Conservation (phyloP, 495 filamentous ascomycete species). For the Trichoderma reesei region DNA sequence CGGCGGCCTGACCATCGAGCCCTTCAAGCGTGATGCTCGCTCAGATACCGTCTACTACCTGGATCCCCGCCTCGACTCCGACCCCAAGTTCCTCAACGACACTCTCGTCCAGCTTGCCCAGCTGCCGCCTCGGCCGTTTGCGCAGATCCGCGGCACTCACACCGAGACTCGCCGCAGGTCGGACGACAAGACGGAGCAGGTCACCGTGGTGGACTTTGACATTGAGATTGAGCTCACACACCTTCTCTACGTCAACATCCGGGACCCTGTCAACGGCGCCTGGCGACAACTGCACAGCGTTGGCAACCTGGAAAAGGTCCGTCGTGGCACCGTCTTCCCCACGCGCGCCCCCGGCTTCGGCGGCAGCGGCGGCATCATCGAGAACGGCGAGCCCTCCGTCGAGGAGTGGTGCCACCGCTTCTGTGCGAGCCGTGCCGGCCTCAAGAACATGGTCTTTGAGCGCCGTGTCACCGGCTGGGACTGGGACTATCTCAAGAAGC, state of each 20-base stretch:
- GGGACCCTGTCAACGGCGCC: slow-evolving; percentile 16
- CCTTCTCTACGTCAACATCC: slow-evolving; percentile 34
- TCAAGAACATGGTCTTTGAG: slow-evolving; percentile 43
- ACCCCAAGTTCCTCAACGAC: slow-evolving; percentile 31
- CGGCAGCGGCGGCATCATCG: slow-evolving; percentile 16
- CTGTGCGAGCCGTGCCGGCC: slow-evolving; percentile 34
- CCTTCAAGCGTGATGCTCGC: slow-evolving; percentile 18
- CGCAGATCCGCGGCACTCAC: slow-evolving; percentile 43
- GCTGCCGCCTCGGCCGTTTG: slow-evolving; percentile 35
- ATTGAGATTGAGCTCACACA: slow-evolving; percentile 41
- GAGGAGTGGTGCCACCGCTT: slow-evolving; percentile 49
- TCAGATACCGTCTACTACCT: slow-evolving; percentile 28
- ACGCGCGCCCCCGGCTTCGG: slow-evolving; percentile 29
- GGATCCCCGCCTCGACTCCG: slow-evolving; percentile 26
- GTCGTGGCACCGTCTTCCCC: slow-evolving; percentile 31
- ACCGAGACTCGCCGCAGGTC: slow-evolving; percentile 30
- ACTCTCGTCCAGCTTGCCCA: slow-evolving; percentile 32
- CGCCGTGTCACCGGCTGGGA: slow-evolving; percentile 45
- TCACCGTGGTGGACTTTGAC: slow-evolving; percentile 41
- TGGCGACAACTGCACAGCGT: slow-evolving; percentile 27
- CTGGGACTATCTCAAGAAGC: slow-evolving; percentile 30
- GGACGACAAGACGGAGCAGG: slow-evolving; percentile 34
- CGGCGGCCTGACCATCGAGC: slow-evolving; percentile 11
- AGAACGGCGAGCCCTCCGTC: slow-evolving; percentile 27
- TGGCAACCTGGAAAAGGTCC: slow-evolving; percentile 29